Percentiles rank a stretch among this genome's conserved stretches.
Conservation (phyloP, 257 asterid species). For the Penstemon eatonii region DNA sequence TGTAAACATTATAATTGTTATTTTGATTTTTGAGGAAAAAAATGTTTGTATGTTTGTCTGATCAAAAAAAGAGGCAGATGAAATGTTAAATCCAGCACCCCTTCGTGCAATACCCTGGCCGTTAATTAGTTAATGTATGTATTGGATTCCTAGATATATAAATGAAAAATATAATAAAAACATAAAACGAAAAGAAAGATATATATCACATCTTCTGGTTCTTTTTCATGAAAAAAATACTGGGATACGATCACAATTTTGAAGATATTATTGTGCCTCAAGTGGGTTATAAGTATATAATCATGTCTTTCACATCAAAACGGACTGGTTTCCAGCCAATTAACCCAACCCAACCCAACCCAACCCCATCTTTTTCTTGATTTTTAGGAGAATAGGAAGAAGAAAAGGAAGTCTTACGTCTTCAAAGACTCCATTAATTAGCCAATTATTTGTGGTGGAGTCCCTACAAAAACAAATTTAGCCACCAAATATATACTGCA, state of each 20-base stretch:
- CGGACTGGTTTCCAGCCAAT: conserved; percentile 31
- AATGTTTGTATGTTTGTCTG: conserved; percentile 13
- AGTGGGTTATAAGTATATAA: conserved; percentile 61
- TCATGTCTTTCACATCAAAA: conserved; percentile 58
- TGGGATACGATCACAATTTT: conserved; percentile 38
- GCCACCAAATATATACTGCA: neutral
- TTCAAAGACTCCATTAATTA: conserved; percentile 31
- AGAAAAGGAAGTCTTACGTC: conserved; percentile 35
- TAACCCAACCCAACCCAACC: conserved; percentile 19
- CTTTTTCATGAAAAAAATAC: conserved; percentile 3
- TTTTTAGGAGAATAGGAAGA: conserved; percentile 30
- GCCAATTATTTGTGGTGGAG: conserved; percentile 23
- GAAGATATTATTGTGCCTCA: conserved; percentile 42
- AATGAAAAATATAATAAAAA: too few relatives aligned
- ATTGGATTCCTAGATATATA: too few relatives aligned
- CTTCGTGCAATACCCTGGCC: conserved; percentile 51
- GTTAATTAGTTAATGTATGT: neutral
- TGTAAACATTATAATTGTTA: neutral
- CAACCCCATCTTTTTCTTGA: conserved; percentile 18
- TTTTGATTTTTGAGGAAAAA: conserved; percentile 23
- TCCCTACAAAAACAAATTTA: neutral
- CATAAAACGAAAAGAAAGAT: too few relatives aligned
- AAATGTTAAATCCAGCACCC: conserved; percentile 52
- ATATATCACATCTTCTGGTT: too few relatives aligned
- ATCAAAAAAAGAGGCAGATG: conserved; percentile 37